Conservation (phyloP, 257 asterid genomes). For the Solanum boliviense region DNA sequence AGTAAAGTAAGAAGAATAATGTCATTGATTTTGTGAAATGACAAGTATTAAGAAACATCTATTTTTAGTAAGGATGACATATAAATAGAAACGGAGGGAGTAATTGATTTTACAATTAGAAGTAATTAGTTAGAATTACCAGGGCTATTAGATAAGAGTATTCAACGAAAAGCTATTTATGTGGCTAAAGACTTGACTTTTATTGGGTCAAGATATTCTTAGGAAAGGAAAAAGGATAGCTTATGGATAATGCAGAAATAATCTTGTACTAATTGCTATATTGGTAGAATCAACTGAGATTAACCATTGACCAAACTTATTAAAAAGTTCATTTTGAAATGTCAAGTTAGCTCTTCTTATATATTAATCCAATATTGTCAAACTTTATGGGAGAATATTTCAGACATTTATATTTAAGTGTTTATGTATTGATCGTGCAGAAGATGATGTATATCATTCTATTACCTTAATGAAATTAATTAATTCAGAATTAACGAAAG, state of each 20-base stretch:
- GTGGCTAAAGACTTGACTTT: not conserved
- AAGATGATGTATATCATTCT: not conserved
- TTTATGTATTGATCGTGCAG: not conserved
- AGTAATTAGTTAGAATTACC: not conserved
- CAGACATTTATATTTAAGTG: not conserved
- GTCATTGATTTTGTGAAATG: not conserved
- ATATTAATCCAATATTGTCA: not conserved
- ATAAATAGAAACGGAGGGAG: not conserved
- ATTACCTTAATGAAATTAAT: not conserved
- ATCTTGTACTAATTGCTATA: not conserved
- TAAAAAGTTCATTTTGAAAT: not conserved
- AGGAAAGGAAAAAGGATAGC: not conserved
- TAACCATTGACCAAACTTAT: not conserved
- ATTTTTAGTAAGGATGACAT: not conserved
- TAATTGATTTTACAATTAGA: not conserved
- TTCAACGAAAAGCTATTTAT: not conserved
- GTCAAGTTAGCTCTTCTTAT: not conserved
- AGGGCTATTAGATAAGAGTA: not conserved
- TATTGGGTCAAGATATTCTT: constrained; percentile 6
- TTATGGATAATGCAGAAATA: not conserved
- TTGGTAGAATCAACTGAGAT: not conserved
- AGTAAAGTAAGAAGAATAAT: not conserved
- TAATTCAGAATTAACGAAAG: not conserved
- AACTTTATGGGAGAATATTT: not conserved
- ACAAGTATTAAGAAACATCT: too few species aligned